These are phyloP conservation scores for Discostella stelligera DNA, from an alignment of 352 stramenopile genomes.

Conservation along the genomic window DNA sequence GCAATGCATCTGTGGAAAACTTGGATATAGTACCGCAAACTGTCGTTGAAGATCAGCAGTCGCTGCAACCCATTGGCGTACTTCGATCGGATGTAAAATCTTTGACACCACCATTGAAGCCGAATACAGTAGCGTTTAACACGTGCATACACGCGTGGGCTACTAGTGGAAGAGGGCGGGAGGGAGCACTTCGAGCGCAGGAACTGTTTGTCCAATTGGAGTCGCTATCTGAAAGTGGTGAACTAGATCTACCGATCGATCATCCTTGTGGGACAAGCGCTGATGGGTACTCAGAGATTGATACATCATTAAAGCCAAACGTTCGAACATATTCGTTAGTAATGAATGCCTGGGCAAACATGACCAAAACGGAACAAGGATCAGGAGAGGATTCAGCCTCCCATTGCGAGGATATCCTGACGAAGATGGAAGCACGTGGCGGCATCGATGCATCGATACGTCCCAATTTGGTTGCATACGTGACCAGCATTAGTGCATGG, in stretches of 20 bases:
- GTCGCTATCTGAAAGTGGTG: constrained; percentile 29
- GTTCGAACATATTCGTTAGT: constrained; percentile 44
- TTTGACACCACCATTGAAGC: constrained; percentile 23
- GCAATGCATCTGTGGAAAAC: background rate
- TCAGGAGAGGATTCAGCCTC: constrained; percentile 34
- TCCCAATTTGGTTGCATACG: constrained; percentile 46
- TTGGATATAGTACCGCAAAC: background rate
- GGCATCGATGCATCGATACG: constrained; percentile 31
- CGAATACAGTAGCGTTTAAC: constrained; percentile 50
- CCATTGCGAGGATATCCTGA: constrained; percentile 47
- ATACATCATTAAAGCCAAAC: constrained; percentile 38
- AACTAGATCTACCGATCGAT: constrained; percentile 42
- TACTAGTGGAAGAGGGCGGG: constrained; percentile 1
- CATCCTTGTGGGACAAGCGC: background rate
- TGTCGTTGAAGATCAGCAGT: background rate
- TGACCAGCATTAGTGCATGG: constrained; percentile 41
- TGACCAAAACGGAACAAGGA: constrained; percentile 22
- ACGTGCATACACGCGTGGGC: constrained; percentile 43
- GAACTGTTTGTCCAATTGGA: constrained; percentile 39
- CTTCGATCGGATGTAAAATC: no score
- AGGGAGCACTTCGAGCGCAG: constrained; percentile 36
- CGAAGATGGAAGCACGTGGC: constrained; percentile 40
- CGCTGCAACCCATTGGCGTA: background rate
- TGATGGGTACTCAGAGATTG: constrained; percentile 18
- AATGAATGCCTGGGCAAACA: constrained; percentile 52